Percentiles rank a stretch among this genome's conserved stretches.
Evolutionary conservation across 2,329 filamentous ascomycete species (phyloP).

Genomic region (Colletotrichum kahawae): DNA sequence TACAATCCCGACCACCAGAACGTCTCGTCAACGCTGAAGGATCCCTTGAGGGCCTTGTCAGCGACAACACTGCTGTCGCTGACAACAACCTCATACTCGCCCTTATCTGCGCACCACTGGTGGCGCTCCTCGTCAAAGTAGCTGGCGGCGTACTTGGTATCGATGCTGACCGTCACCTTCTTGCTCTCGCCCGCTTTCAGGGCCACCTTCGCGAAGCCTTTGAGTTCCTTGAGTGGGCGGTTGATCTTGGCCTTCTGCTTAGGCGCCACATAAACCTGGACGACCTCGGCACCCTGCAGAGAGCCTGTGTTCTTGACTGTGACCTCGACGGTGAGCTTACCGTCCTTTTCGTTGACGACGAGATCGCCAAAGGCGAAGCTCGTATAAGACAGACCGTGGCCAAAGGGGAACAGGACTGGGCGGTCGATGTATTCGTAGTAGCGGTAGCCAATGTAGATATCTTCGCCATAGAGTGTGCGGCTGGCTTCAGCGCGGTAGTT

Average conservation of each 20-base stretch:
- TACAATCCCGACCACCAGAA: conserved; percentile 72
- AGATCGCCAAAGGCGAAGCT: conserved; percentile 59
- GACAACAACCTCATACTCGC: conserved; percentile 67
- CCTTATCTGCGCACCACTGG: conserved; percentile 70
- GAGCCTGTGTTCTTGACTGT: conserved; percentile 61
- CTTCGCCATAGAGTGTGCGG: conserved; percentile 72
- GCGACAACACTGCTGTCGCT: conserved; percentile 60
- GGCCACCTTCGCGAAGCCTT: conserved; percentile 62
- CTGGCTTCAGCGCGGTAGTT: conserved; percentile 71
- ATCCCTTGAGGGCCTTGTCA: conserved; percentile 50
- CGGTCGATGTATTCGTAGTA: conserved; percentile 70
- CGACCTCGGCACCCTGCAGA: conserved; percentile 49
- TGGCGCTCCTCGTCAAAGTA: conserved; percentile 74
- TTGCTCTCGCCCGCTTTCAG: conserved; percentile 65
- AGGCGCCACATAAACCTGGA: conserved; percentile 54
- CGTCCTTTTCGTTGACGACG: conserved; percentile 41
- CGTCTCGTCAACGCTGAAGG: conserved; percentile 64
- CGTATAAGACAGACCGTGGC: conserved; percentile 75
- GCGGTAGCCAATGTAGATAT: conserved; percentile 75
- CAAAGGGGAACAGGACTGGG: conserved; percentile 70
- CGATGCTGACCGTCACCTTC: conserved; percentile 58
- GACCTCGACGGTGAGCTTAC: conserved; percentile 49
- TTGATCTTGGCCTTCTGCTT: conserved; percentile 54
- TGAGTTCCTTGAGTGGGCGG: conserved; percentile 58
- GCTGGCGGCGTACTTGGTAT: conserved; percentile 69